Percentiles rank a stretch among this genome's conserved stretches.
Evolutionary conservation across 345 rosid genomes (phyloP).

Genomic region (Heritiera fomes): DNA sequence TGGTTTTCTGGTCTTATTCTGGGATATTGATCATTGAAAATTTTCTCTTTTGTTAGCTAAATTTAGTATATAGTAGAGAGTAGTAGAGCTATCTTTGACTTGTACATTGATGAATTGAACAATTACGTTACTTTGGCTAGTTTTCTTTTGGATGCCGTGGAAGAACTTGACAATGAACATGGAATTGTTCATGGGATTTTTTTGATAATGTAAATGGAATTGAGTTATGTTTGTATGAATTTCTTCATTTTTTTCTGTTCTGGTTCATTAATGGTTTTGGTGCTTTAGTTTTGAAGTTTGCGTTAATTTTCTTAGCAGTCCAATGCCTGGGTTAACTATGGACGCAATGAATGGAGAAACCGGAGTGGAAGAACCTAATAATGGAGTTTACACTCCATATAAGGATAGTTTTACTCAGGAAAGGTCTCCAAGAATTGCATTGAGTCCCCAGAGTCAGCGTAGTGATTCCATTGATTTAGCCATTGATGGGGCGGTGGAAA

Average conservation of each 20-base stretch:
- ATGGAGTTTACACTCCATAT: constrained; percentile 26
- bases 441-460: constrained; percentile 36
- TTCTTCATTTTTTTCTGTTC: too few species aligned
- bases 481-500: constrained; percentile 47
- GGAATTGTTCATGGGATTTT: not conserved
- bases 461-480: constrained; percentile 62
- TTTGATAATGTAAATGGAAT: too few species aligned
- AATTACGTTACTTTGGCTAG: not conserved
- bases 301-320: constrained; percentile 5
- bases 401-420: constrained; percentile 40
- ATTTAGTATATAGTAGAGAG: not conserved
- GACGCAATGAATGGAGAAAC: constrained; percentile 36
- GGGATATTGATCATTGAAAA: not conserved
- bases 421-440: constrained; percentile 52
- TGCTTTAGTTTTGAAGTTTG: not conserved
- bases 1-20: not conserved
- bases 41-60: not conserved
- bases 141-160: not conserved
- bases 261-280: not conserved
- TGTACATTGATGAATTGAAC: not conserved
- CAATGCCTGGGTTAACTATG: constrained; percentile 47
- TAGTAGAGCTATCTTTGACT: not conserved
- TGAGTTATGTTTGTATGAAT: not conserved
- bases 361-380: constrained; percentile 25
- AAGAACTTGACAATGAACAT: not conserved